Evolutionary conservation across 2,329 filamentous ascomycete genomes (phyloP).

Genomic region (Shiraia bambusicola): DNA sequence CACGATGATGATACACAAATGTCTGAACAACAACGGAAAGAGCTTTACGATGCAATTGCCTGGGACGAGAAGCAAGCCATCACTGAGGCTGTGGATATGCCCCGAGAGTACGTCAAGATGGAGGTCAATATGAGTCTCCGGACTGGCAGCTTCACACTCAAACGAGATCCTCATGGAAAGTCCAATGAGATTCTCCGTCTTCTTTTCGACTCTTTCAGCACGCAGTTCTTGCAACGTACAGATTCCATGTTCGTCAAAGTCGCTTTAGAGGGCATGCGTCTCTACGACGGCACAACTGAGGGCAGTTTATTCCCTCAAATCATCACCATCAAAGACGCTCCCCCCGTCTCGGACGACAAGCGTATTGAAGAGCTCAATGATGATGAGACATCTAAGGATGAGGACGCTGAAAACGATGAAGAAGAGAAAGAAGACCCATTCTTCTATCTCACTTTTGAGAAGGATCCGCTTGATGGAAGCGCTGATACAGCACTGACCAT

Average conservation of each 20-base stretch:
- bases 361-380: slow-evolving; percentile 53
- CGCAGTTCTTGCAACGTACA: slow-evolving; percentile 83
- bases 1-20: slow-evolving; percentile 79
- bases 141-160: slow-evolving; percentile 93
- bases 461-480: slow-evolving; percentile 89
- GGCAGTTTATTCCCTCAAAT: slow-evolving; percentile 93
- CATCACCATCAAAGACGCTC: slow-evolving; percentile 88
- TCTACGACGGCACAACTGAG: slow-evolving; percentile 93
- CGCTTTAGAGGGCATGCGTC: slow-evolving; percentile 85
- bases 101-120: slow-evolving; percentile 87
- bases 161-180: slow-evolving; percentile 77
- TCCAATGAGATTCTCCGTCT: slow-evolving; percentile 81
- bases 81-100: slow-evolving; percentile 82
- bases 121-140: slow-evolving; percentile 91
- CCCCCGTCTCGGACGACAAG: slow-evolving; percentile 55
- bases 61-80: slow-evolving; percentile 96
- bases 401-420: slow-evolving; percentile 47
- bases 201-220: slow-evolving; percentile 92
- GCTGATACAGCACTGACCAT: slow-evolving; percentile 88
- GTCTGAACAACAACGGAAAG: slow-evolving; percentile 92
- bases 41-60: slow-evolving; percentile 95
- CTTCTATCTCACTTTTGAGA: slow-evolving; percentile 89
- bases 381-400: slow-evolving; percentile 49
- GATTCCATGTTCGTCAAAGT: slow-evolving; percentile 88
- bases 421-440: slow-evolving; percentile 70